Evolutionary conservation across 352 stramenopile genomes (phyloP).

Genomic region (Blastocystis sp.): DNA sequence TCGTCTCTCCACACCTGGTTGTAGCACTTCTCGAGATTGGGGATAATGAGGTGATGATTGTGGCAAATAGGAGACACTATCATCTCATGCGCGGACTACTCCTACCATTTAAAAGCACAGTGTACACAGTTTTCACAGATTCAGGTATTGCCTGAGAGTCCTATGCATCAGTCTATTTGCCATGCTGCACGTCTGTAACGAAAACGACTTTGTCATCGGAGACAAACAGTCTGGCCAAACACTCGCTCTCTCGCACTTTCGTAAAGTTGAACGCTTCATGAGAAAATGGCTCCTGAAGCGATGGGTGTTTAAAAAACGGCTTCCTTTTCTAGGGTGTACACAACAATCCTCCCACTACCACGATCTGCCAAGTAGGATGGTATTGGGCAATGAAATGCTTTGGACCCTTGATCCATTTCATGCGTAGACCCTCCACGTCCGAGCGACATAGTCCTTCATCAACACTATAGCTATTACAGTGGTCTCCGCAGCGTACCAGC

Average conservation of each 20-base stretch:
- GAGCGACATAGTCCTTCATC: slow-evolving; percentile 7
- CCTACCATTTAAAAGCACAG: slow-evolving; percentile 23
- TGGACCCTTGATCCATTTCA: slow-evolving; percentile 24
- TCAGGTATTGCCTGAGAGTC: not conserved
- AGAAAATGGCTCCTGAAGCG: not conserved
- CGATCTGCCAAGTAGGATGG: slow-evolving; percentile 32
- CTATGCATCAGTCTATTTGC: not conserved
- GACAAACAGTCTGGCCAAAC: not conserved
- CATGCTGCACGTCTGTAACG: not conserved
- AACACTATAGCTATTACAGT: not conserved
- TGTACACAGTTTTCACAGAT: not conserved
- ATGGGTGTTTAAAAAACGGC: not conserved
- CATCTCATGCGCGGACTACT: not conserved
- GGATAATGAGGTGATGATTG: slow-evolving; percentile 46
- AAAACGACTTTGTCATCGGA: slow-evolving; percentile 12
- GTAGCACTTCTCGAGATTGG: slow-evolving; percentile 36
- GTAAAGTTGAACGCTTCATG: slow-evolving; percentile 45
- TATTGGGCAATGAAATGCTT: slow-evolving; percentile 53
- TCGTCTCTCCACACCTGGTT: slow-evolving; percentile 18
- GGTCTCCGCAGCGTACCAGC: not conserved
- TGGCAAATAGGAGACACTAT: slow-evolving; percentile 52
- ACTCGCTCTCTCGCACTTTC: not conserved
- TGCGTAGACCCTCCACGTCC: slow-evolving; percentile 9
- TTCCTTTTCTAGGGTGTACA: not conserved
- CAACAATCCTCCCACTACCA: not conserved